phyloP scores from a whole-genome alignment of 208 protist species.

The Ichthyophonus hoferi region DNA sequence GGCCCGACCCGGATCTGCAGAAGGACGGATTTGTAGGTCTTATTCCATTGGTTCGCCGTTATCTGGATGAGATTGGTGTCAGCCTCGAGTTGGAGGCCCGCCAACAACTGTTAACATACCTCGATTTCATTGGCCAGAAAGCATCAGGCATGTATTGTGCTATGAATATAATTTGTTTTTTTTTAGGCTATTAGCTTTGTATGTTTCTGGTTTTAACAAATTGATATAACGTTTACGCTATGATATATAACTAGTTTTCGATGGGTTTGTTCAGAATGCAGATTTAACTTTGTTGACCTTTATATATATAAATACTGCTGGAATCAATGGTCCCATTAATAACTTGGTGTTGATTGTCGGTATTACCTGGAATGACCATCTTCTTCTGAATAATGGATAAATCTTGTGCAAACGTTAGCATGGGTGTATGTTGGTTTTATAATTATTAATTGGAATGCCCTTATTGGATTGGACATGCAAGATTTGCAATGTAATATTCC shows the following conservation, averaged over 20 bases:
- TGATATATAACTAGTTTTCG: background rate
- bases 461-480: no score
- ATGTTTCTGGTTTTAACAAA: background rate
- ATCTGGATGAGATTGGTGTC: constrained; percentile 72
- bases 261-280: background rate
- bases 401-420: no score
- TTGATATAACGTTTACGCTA: background rate
- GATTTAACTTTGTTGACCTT: background rate
- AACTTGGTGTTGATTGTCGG: no score
- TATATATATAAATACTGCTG: background rate
- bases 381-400: no score
- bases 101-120: constrained; percentile 69
- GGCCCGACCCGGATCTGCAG: no score
- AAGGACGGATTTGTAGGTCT: constrained; percentile 78
- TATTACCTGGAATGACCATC: no score
- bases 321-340: background rate
- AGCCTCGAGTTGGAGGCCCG: constrained; percentile 50
- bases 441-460: no score
- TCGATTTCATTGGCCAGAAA: constrained; percentile 81
- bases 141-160: constrained; percentile 69
- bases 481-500: no score
- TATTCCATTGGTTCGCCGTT: constrained; percentile 79
- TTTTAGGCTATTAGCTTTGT: background rate
- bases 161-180: constrained; percentile 12
- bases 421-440: no score